Evolutionary conservation across 1,139 yeast genomes (phyloP).

Genomic region (Hyphopichia khmerensis): DNA sequence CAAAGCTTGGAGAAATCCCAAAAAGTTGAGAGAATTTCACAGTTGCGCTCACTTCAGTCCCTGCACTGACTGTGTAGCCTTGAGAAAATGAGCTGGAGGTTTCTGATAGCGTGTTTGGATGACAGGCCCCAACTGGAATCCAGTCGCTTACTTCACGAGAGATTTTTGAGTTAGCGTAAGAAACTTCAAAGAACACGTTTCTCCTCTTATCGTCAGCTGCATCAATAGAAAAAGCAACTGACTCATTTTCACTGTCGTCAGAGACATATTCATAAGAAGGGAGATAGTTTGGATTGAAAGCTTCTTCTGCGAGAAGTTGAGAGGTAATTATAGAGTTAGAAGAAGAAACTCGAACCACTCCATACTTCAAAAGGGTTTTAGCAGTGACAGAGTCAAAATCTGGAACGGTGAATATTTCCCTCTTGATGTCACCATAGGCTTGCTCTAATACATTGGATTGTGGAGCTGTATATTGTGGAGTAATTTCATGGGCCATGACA

Average conservation of each 20-base stretch:
- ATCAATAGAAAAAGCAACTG: conserved; percentile 8
- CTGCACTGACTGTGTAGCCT: conserved; percentile 20
- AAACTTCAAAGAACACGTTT: conserved; percentile 12
- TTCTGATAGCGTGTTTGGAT: conserved; percentile 7
- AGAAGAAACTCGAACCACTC: conserved; percentile 12
- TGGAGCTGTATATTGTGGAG: neutral
- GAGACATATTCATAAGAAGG: conserved; percentile 4
- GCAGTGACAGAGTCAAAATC: conserved; percentile 14
- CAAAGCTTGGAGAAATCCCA: conserved; percentile 14
- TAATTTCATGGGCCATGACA: neutral
- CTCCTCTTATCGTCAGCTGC: conserved; percentile 3
- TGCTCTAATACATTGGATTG: conserved; percentile 5
- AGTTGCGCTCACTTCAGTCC: conserved; percentile 13
- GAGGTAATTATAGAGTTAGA: conserved; percentile 18
- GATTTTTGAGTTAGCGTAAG: conserved; percentile 13
- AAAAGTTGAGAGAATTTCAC: conserved; percentile 15
- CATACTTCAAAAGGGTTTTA: conserved; percentile 12
- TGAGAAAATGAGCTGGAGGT: conserved; percentile 19
- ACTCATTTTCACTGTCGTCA: neutral
- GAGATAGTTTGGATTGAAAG: conserved; percentile 7
- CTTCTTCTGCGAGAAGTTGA: conserved; percentile 11
- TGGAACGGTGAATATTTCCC: conserved; percentile 6
- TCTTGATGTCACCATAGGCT: conserved; percentile 7
- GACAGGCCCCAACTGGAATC: conserved; percentile 12
- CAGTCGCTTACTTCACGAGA: conserved; percentile 7